phyloP scores from a whole-genome alignment of 768 basidiomycete species.

The Lentinula lateritia region DNA sequence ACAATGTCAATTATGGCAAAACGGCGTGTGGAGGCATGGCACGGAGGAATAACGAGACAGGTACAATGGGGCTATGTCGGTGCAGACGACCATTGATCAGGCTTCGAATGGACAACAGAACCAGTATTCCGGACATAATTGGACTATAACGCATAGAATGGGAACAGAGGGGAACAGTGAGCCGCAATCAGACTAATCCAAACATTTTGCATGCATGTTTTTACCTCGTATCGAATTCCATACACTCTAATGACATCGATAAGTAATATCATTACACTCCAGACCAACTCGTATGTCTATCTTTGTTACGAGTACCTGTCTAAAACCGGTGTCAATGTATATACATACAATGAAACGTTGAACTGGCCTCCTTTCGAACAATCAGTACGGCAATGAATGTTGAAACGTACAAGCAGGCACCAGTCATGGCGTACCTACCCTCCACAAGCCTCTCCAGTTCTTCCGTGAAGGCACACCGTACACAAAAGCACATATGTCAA shows the following conservation, averaged over 20 bases:
- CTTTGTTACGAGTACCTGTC: background rate
- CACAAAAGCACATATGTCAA: background rate
- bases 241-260: background rate
- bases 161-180: background rate
- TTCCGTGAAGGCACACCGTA: too few relatives aligned
- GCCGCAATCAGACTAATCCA: background rate
- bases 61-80: constrained; percentile 55
- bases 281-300: background rate
- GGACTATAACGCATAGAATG: background rate
- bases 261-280: background rate
- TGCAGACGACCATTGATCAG: constrained; percentile 50
- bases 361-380: background rate
- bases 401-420: background rate
- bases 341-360: too few relatives aligned
- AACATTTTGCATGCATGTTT: background rate
- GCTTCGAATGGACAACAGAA: background rate
- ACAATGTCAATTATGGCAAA: constrained; percentile 67
- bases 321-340: background rate
- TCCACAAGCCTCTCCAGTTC: too few relatives aligned
- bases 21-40: constrained; percentile 66
- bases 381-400: background rate
- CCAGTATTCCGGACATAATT: background rate
- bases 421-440: too few relatives aligned
- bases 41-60: constrained; percentile 42
- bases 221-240: background rate